These are phyloP conservation scores for Sutorius eximius DNA, from an alignment of 1,284 basidiomycete genomes.

Conservation along the genomic window DNA sequence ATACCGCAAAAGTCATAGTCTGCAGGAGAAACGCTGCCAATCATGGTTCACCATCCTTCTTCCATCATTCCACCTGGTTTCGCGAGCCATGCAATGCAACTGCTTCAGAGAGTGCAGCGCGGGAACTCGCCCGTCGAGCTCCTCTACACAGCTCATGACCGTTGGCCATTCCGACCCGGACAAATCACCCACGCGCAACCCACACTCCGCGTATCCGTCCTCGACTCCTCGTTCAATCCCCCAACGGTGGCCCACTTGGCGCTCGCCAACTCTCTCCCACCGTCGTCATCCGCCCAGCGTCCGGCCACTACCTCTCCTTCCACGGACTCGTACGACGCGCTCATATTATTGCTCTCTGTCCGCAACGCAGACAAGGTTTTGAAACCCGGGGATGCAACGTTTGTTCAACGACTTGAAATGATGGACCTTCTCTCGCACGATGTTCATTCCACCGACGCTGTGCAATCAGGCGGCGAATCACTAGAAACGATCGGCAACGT, in stretches of 20 bases:
- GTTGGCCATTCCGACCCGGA: constrained; percentile 51
- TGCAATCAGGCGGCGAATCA: constrained; percentile 4
- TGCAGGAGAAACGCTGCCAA: not conserved
- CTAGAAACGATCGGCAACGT: constrained; percentile 45
- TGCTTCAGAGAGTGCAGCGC: constrained; percentile 47
- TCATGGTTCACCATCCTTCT: constrained; percentile 15
- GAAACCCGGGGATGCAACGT: constrained; percentile 71
- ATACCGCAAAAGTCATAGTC: not conserved
- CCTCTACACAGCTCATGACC: constrained; percentile 50
- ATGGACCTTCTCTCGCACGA: constrained; percentile 67
- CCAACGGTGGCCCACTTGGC: constrained; percentile 87
- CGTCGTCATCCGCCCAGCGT: constrained; percentile 17
- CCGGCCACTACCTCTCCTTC: constrained; percentile 7
- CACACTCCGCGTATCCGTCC: constrained; percentile 57
- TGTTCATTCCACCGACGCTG: constrained; percentile 32
- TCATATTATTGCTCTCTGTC: constrained; percentile 81
- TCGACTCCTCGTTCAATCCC: constrained; percentile 96
- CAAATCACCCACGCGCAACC: constrained; percentile 13
- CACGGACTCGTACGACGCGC: constrained; percentile 60
- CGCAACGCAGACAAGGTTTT: constrained; percentile 88
- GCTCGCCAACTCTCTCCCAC: constrained; percentile 55
- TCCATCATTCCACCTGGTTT: constrained; percentile 22
- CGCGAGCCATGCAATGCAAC: constrained; percentile 30
- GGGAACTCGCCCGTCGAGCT: constrained; percentile 53
- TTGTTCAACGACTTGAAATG: constrained; percentile 79